Evolutionary conservation across 129 eudicot genomes (phyloP).

Genomic region (Pittosporum tobira): DNA sequence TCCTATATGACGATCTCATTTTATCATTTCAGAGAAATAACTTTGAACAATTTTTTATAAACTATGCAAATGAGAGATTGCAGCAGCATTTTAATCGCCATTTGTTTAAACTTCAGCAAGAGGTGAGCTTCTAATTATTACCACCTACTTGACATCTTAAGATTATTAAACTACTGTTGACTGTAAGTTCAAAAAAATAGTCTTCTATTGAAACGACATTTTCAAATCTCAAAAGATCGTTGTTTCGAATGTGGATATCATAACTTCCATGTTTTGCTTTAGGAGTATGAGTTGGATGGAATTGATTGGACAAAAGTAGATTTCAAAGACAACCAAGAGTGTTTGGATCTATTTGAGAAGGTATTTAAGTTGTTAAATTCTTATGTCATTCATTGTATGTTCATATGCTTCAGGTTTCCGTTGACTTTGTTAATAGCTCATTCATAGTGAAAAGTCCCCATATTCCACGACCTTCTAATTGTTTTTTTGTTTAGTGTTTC

Average conservation of each 20-base stretch:
- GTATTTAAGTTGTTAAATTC: conserved; percentile 23
- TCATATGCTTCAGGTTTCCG: conserved; percentile 6
- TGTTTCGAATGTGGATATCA: not conserved
- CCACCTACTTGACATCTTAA: not conserved
- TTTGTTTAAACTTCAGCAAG: conserved; percentile 87
- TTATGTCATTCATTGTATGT: not conserved
- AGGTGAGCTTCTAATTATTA: conserved; percentile 33
- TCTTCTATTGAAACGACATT: not conserved
- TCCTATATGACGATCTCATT: conserved; percentile 10
- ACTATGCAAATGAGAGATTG: conserved; percentile 90
- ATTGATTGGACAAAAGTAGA: conserved; percentile 86
- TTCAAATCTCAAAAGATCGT: not conserved
- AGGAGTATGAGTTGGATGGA: conserved; percentile 92
- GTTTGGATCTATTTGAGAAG: conserved; percentile 84
- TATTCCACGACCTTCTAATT: not conserved
- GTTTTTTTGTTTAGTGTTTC: not conserved
- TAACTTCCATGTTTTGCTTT: not conserved
- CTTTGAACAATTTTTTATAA: conserved; percentile 83
- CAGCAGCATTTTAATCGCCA: conserved; percentile 89
- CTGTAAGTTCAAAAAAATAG: conserved; percentile 1
- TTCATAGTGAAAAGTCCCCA: not conserved
- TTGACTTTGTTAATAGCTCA: conserved; percentile 1
- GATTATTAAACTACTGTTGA: not conserved
- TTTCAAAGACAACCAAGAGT: conserved; percentile 86
- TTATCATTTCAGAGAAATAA: conserved; percentile 60